Conservation (phyloP, 148 eudicot species). For the Silene uniflora region DNA sequence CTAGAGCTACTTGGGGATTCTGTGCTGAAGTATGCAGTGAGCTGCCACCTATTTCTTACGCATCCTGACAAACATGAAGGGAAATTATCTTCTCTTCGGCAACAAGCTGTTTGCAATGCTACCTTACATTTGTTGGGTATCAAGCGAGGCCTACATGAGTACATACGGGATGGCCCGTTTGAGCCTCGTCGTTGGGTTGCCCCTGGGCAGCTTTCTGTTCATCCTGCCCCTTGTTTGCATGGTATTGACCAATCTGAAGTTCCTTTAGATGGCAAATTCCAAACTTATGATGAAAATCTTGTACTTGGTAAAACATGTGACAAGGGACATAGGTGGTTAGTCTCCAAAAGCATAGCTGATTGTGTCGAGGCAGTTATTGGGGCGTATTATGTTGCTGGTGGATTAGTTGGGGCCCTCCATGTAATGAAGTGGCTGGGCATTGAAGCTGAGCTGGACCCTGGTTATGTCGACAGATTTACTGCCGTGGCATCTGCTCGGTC, state of each 20-base stretch:
- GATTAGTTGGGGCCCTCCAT: conserved; percentile 69
- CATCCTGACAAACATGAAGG: conserved; percentile 80
- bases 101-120: conserved; percentile 63
- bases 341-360: conserved; percentile 79
- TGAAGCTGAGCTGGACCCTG: conserved; percentile 49
- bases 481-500: conserved; percentile 52
- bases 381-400: conserved; percentile 94
- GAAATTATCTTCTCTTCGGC: conserved; percentile 53
- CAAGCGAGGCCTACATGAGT: conserved; percentile 60
- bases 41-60: conserved; percentile 68
- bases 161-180: conserved; percentile 83
- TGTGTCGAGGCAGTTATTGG: conserved; percentile 97
- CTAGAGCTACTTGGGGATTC: conserved; percentile 97
- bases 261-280: conserved; percentile 54
- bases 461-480: conserved; percentile 55
- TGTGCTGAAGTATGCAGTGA: conserved; percentile 71
- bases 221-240: conserved; percentile 71
- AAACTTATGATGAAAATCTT: conserved; percentile 44
- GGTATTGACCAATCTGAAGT: conserved; percentile 61
- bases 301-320: conserved; percentile 74
- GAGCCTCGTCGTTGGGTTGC: conserved; percentile 97
- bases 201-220: conserved; percentile 77
- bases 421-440: conserved; percentile 90
- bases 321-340: conserved; percentile 89
- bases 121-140: conserved; percentile 65